phyloP scores from a whole-genome alignment of 176 grass and related monocot species.

The Carex parvula region DNA sequence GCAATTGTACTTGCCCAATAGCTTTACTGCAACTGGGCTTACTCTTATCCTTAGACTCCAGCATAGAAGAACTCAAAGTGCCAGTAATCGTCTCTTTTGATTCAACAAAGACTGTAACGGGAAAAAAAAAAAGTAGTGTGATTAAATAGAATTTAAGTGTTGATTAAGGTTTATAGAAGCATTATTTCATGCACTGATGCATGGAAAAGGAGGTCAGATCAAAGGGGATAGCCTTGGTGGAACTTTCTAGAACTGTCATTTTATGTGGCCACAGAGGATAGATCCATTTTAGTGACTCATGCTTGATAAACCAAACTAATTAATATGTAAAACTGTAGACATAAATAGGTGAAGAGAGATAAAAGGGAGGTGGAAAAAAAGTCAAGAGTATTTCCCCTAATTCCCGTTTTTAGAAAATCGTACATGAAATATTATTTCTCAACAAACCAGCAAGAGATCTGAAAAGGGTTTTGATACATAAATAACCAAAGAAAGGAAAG shows the following conservation, averaged over 20 bases:
- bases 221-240: constrained; percentile 15
- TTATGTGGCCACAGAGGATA: constrained; percentile 54
- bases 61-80: constrained; percentile 44
- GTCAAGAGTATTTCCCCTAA: background rate
- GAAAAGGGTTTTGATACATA: constrained; percentile 52
- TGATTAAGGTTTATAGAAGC: constrained; percentile 13
- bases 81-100: constrained; percentile 28
- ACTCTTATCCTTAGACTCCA: constrained; percentile 71
- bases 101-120: constrained; percentile 42
- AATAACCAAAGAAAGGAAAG: constrained; percentile 32
- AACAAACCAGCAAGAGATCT: constrained; percentile 29
- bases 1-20: constrained; percentile 61
- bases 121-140: constrained; percentile 35
- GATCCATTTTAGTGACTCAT: constrained; percentile 7
- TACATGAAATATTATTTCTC: constrained; percentile 82
- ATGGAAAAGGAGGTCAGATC: constrained; percentile 15
- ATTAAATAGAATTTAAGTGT: constrained; percentile 31
- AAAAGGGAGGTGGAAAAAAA: background rate
- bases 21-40: constrained; percentile 62
- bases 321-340: background rate
- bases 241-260: constrained; percentile 54
- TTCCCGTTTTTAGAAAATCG: background rate
- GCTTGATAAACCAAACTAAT: constrained; percentile 16
- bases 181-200: constrained; percentile 77
- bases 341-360: constrained; percentile 8